Conservation (phyloP, 345 rosid species). For the Aethionema arabicum region DNA sequence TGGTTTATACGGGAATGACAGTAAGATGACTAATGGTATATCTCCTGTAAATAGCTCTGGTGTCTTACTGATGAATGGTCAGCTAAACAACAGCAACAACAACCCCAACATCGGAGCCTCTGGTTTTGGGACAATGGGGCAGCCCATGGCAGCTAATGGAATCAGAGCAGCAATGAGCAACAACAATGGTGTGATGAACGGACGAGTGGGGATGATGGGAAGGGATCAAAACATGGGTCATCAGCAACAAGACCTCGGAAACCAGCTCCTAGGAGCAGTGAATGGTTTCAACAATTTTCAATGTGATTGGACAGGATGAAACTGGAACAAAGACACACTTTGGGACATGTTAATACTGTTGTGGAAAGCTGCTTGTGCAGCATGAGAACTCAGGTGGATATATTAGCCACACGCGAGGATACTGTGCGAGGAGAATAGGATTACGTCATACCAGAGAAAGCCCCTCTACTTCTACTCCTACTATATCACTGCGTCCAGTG, state of each 20-base stretch:
- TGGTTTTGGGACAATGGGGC: slow-evolving; percentile 56
- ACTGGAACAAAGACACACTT: slow-evolving; percentile 10
- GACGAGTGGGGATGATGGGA: slow-evolving; percentile 61
- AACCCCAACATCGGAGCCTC: slow-evolving; percentile 44
- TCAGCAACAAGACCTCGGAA: slow-evolving; percentile 83
- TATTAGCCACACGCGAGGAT: no score
- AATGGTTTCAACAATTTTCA: slow-evolving; percentile 73
- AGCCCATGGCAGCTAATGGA: slow-evolving; percentile 58
- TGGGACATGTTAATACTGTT: not conserved
- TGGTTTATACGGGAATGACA: slow-evolving; percentile 56
- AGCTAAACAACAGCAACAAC: slow-evolving; percentile 42
- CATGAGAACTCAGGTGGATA: no score
- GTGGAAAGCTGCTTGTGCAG: no score
- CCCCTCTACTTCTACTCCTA: no score
- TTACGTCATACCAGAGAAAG: no score
- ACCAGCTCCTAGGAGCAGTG: slow-evolving; percentile 73
- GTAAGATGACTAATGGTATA: slow-evolving; percentile 54
- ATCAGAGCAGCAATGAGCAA: slow-evolving; percentile 61
- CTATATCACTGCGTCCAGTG: no score
- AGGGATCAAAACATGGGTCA: slow-evolving; percentile 65
- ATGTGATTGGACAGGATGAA: slow-evolving; percentile 68
- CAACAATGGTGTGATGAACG: slow-evolving; percentile 52
- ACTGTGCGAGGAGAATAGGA: no score
- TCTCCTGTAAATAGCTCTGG: slow-evolving; percentile 47
- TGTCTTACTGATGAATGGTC: slow-evolving; percentile 58